Evolutionary conservation across 1,284 basidiomycete species (phyloP), one percentile per base, ranked within the genome.

Genomic region (Baeospora myosura): DNA sequence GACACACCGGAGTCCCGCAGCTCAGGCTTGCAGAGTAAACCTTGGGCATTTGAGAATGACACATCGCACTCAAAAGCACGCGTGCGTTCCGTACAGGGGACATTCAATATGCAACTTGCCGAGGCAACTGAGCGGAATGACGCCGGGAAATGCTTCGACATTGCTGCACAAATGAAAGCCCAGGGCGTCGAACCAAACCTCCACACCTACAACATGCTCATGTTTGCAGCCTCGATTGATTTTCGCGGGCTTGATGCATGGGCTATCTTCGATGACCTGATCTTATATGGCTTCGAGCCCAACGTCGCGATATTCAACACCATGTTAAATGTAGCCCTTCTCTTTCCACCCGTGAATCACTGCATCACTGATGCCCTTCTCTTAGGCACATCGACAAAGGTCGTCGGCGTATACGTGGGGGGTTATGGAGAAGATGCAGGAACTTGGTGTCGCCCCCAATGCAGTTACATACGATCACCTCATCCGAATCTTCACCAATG

Each of bases 241-340:
- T 62, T 59, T 2, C 51, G 67, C 12, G 62, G 64, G 51, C 45
- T 65, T 17, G 76, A 84, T 42, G 77, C 79, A 3, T 75, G 76
- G 64, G 86, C 84, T 5, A 72, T 87, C 20, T 65, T 87, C 35
- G 76, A 83, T 22, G 88, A 91, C 50, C 88, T 89, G 73, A 42
- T 68, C 17, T 62, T 71, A 11, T 53, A 75, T 38, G 77, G 73
- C 1, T 53, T 91, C 21, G 48, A 56, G 16, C 85, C 79, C 1
- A 70, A 80, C 45, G 50, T 68, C 2, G 64, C 71, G 41, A 72
- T 77, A 3, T 87, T 81, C 61, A 78, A 85, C 48, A 62, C 71
- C 32, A 65, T 91, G 12, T 61, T 92, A 41, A 58, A 71, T 48
- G 85, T 85, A 56, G 52, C 62, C 58, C 52, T 46, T 33, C 18